Evolutionary conservation across 2,329 filamentous ascomycete genomes (phyloP).

Genomic region (Aureobasidium sp.): DNA sequence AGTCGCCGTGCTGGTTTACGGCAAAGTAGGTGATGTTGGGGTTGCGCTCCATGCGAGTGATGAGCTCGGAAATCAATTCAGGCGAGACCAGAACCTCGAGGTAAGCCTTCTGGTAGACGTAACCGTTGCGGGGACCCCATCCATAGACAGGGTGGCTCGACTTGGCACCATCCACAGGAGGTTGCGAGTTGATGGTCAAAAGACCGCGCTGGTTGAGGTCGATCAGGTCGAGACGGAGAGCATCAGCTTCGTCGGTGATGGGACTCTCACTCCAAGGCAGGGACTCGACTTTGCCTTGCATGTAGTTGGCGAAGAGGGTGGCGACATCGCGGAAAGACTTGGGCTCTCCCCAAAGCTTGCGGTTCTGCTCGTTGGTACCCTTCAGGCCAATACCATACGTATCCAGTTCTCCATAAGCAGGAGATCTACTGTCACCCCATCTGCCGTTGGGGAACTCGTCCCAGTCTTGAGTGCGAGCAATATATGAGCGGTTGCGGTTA

Average conservation of each 20-base stretch:
- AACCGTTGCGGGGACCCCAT: constrained; percentile 91
- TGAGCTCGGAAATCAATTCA: constrained; percentile 65
- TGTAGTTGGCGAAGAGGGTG: constrained; percentile 74
- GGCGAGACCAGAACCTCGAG: constrained; percentile 84
- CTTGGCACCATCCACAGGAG: constrained; percentile 82
- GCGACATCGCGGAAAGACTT: constrained; percentile 70
- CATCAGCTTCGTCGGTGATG: constrained; percentile 72
- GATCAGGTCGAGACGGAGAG: constrained; percentile 68
- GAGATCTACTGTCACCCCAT: constrained; percentile 95
- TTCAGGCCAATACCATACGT: constrained; percentile 89
- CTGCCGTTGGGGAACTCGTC: constrained; percentile 98
- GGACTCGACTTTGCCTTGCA: constrained; percentile 69
- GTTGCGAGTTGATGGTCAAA: constrained; percentile 95
- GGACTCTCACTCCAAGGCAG: constrained; percentile 91
- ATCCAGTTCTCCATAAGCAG: constrained; percentile 91
- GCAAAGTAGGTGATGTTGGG: constrained; percentile 89
- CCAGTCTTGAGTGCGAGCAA: constrained; percentile 94
- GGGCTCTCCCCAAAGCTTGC: constrained; percentile 88
- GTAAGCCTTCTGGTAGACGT: constrained; percentile 98
- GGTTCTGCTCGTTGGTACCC: constrained; percentile 91
- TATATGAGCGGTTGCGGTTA: constrained; percentile 91
- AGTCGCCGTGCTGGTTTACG: constrained; percentile 70
- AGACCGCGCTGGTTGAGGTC: constrained; percentile 78
- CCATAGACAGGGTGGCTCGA: constrained; percentile 81
- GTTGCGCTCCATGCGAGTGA: constrained; percentile 66